These are phyloP conservation scores for Fusarium begoniae DNA, from an alignment of 2,329 filamentous ascomycete species.

Conservation along the genomic window DNA sequence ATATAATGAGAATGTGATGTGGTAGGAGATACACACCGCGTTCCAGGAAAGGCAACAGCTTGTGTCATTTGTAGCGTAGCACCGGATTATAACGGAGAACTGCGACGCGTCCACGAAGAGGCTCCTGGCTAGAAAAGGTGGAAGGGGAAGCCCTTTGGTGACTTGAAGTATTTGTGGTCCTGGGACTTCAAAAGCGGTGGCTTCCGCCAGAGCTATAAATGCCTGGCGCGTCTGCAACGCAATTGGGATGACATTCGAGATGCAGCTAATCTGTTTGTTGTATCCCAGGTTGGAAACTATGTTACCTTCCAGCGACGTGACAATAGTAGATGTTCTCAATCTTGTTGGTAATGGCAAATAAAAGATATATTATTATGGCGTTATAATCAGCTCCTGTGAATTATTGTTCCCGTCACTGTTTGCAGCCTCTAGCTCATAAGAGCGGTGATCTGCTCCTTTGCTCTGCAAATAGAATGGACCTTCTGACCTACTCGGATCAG, in stretches of 20 bases:
- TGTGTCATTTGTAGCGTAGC: neutral
- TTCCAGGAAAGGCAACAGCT: neutral
- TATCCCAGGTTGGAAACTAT: too few species aligned
- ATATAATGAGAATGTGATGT: too few species aligned
- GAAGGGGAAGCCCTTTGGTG: neutral
- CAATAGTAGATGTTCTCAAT: too few species aligned
- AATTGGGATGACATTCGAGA: rapidly evolving
- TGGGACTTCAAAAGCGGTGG: too few species aligned
- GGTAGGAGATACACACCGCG: too few species aligned
- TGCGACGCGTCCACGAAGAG: neutral
- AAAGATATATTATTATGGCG: neutral
- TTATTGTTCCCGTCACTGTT: neutral
- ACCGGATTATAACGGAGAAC: neutral
- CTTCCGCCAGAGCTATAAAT: too few species aligned
- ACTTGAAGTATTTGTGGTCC: neutral
- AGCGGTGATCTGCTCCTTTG: neutral
- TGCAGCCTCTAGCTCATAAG: neutral
- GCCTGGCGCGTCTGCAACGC: neutral
- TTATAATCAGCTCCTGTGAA: neutral
- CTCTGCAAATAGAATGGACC: neutral
- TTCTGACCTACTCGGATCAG: neutral
- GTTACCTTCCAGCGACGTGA: too few species aligned
- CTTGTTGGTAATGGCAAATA: too few species aligned
- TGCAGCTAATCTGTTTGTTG: neutral
- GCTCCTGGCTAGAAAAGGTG: too few species aligned